Conservation (phyloP, 1,284 basidiomycete genomes). For the Cutaneotrichosporon dermatis region DNA sequence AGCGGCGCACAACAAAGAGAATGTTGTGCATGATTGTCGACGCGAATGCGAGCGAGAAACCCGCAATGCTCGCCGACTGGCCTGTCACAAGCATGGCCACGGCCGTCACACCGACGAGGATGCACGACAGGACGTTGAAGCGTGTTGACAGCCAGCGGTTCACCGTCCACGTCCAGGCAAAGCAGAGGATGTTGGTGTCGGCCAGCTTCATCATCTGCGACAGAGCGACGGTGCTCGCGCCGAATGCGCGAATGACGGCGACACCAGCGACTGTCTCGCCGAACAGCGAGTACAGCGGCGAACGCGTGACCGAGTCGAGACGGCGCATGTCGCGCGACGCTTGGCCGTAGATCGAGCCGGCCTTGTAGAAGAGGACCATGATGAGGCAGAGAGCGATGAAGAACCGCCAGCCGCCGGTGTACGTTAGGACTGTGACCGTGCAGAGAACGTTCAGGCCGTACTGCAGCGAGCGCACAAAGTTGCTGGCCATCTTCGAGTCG, state of each 20-base stretch:
- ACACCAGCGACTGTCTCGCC: conserved; percentile 82
- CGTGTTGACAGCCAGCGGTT: conserved; percentile 53
- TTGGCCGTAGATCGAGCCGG: conserved; percentile 70
- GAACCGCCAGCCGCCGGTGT: conserved; percentile 74
- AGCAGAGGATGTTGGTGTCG: conserved; percentile 71
- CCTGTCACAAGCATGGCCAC: conserved; percentile 63
- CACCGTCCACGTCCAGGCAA: conserved; percentile 76
- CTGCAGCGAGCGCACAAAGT: conserved; percentile 65
- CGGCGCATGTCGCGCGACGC: conserved; percentile 84
- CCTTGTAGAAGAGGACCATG: conserved; percentile 53
- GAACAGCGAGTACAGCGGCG: conserved; percentile 86
- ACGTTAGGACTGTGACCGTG: conserved; percentile 59
- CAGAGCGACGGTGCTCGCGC: conserved; percentile 68
- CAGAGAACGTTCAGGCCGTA: conserved; percentile 48
- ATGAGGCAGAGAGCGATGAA: conserved; percentile 60
- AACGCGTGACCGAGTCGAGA: conserved; percentile 80
- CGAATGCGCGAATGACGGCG: conserved; percentile 80
- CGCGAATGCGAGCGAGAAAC: conserved; percentile 76
- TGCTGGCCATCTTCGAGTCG: conserved; percentile 78
- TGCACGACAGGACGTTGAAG: conserved; percentile 73
- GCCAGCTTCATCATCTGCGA: conserved; percentile 77
- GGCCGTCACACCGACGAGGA: conserved; percentile 67
- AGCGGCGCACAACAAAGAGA: conserved; percentile 57
- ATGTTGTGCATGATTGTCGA: conserved; percentile 69
- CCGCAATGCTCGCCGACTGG: conserved; percentile 72